These are phyloP conservation scores for Diatrype stigma DNA, from an alignment of 2,329 filamentous ascomycete genomes.

Conservation along the genomic window DNA sequence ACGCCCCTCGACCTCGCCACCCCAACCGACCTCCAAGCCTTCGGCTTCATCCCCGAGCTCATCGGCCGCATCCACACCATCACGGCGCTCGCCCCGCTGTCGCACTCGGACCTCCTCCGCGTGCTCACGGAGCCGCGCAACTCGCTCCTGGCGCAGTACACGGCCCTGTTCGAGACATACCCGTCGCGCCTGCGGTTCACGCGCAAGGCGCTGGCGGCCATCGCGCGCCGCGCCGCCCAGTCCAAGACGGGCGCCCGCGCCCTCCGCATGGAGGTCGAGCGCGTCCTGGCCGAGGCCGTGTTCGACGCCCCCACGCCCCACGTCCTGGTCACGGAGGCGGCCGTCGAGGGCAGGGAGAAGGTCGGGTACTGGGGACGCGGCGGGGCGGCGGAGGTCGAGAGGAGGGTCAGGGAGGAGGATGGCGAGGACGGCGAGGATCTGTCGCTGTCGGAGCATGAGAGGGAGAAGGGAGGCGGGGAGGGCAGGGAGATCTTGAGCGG, in stretches of 20 bases:
- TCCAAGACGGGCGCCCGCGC: slow-evolving; percentile 73
- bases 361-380: slow-evolving; percentile 65
- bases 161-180: slow-evolving; percentile 74
- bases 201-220: slow-evolving; percentile 70
- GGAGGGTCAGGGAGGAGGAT: slow-evolving; percentile 63
- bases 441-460: slow-evolving; percentile 6
- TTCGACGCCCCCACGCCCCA: slow-evolving; percentile 76
- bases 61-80: slow-evolving; percentile 92
- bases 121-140: slow-evolving; percentile 93
- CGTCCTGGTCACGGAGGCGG: slow-evolving; percentile 68
- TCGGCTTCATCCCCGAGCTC: slow-evolving; percentile 91
- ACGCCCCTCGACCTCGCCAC: slow-evolving; percentile 68
- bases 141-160: slow-evolving; percentile 83
- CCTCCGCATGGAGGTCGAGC: slow-evolving; percentile 76
- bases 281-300: slow-evolving; percentile 73
- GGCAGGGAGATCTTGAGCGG: neutral
- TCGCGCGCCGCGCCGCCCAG: slow-evolving; percentile 63
- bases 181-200: slow-evolving; percentile 83
- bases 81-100: slow-evolving; percentile 76
- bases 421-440: slow-evolving; percentile 15
- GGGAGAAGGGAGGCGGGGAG: slow-evolving; percentile 13
- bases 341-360: slow-evolving; percentile 59
- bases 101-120: slow-evolving; percentile 64
- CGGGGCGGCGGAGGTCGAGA: slow-evolving; percentile 64
- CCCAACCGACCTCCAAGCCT: slow-evolving; percentile 73